A percentile compares a stretch with the other conserved stretches of the same genome.
These are phyloP conservation scores for Pneumocystis sp. DNA, from an alignment of 1,139 yeast genomes.

Conservation along the genomic window DNA sequence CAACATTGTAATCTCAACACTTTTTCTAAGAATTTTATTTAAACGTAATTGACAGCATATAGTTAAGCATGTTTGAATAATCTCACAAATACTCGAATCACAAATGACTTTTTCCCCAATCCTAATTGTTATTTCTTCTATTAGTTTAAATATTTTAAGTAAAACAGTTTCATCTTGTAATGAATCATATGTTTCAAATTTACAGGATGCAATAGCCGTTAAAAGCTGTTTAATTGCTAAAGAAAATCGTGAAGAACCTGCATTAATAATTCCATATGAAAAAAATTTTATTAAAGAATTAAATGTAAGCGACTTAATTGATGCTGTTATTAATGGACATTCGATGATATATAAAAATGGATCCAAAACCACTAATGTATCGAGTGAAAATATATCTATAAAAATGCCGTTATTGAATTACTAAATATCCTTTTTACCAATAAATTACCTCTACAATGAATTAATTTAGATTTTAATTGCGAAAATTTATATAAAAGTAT, in stretches of 20 bases:
- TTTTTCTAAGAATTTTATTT: constrained; percentile 73
- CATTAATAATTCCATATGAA: constrained; percentile 41
- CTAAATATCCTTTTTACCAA: neutral
- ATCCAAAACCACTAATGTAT: constrained; percentile 58
- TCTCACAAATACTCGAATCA: constrained; percentile 75
- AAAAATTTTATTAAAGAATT: constrained; percentile 59
- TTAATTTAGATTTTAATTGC: neutral
- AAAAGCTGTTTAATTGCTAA: constrained; percentile 43
- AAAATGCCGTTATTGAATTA: neutral
- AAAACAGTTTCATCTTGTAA: constrained; percentile 84
- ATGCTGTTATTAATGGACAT: constrained; percentile 72
- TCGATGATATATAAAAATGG: constrained; percentile 82
- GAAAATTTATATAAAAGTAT: neutral
- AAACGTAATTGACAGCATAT: constrained; percentile 87
- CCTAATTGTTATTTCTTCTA: constrained; percentile 57
- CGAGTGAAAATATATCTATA: constrained; percentile 39
- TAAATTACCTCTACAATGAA: neutral
- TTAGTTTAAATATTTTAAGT: constrained; percentile 59
- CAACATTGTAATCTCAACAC: constrained; percentile 77
- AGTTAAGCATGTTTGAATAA: constrained; percentile 78
- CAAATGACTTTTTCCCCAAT: constrained; percentile 49
- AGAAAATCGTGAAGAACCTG: constrained; percentile 33
- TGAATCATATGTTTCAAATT: constrained; percentile 92
- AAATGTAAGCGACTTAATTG: constrained; percentile 69
- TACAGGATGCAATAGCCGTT: constrained; percentile 77